Evolutionary conservation across 148 eudicot genomes (phyloP).

Genomic region (Rhododendron griersonianum): DNA sequence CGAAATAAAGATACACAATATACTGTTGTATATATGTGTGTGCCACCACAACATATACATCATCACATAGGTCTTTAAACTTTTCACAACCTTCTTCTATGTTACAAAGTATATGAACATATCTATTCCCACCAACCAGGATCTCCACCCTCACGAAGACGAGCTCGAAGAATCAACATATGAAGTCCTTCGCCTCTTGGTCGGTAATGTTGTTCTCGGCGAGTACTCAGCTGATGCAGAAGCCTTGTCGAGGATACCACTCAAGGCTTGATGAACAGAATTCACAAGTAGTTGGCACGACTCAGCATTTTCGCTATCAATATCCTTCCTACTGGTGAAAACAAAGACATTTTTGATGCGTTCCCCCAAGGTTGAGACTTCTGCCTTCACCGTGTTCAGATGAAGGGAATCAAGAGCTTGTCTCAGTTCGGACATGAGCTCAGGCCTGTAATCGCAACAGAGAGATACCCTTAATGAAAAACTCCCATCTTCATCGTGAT

Average conservation of each 20-base stretch:
- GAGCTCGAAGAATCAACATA: slow-evolving; percentile 25
- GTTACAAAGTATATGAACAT: neutral
- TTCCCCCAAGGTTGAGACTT: slow-evolving; percentile 59
- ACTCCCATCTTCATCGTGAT: slow-evolving; percentile 19
- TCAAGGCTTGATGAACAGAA: slow-evolving; percentile 43
- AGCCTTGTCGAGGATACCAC: slow-evolving; percentile 42
- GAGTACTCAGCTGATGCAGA: slow-evolving; percentile 41
- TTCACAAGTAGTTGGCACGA: slow-evolving; percentile 16
- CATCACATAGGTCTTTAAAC: neutral
- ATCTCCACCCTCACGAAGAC: slow-evolving; percentile 11
- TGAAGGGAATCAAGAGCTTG: slow-evolving; percentile 39
- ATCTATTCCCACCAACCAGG: neutral
- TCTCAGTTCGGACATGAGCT: slow-evolving; percentile 44
- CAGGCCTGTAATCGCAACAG: slow-evolving; percentile 58
- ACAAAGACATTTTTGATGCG: slow-evolving; percentile 53
- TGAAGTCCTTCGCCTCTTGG: slow-evolving; percentile 40
- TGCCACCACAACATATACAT: neutral
- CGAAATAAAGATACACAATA: neutral
- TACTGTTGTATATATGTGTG: neutral
- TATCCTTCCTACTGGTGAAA: slow-evolving; percentile 19
- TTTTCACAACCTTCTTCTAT: neutral
- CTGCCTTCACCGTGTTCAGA: slow-evolving; percentile 40
- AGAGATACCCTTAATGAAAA: slow-evolving; percentile 37
- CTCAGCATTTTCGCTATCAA: slow-evolving; percentile 3
- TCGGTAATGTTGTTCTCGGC: slow-evolving; percentile 28